These are phyloP conservation scores for Penicillium digitatum DNA, from an alignment of 2,329 filamentous ascomycete genomes.

Conservation along the genomic window DNA sequence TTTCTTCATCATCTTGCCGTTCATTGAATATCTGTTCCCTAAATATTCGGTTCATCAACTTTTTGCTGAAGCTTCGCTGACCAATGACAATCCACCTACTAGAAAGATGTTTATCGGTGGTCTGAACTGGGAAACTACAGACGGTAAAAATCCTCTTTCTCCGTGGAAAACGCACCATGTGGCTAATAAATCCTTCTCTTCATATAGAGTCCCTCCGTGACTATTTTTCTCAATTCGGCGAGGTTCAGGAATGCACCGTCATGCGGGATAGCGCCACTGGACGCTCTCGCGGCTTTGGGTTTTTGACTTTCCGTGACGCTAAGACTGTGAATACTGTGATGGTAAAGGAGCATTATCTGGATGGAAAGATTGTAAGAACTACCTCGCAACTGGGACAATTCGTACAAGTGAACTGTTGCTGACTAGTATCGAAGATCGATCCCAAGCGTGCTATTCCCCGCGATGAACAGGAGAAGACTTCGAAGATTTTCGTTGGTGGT, in stretches of 20 bases:
- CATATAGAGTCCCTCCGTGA: conserved; percentile 82
- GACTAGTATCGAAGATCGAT: conserved; percentile 66
- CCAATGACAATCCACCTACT: conserved; percentile 32
- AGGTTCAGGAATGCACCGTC: conserved; percentile 97
- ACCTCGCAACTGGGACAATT: conserved; percentile 1
- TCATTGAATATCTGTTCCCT: too few relatives aligned
- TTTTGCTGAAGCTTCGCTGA: neutral
- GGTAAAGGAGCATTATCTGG: conserved; percentile 98
- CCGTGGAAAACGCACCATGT: neutral
- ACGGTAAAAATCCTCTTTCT: conserved; percentile 63
- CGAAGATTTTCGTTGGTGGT: conserved; percentile 97
- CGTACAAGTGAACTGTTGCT: conserved; percentile 16
- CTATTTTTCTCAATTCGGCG: conserved; percentile 96
- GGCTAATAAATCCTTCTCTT: neutral
- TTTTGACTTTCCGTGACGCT: conserved; percentile 94
- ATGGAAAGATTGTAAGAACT: conserved; percentile 87
- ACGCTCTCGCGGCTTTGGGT: conserved; percentile 91
- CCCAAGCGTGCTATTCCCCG: conserved; percentile 95
- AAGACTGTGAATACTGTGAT: conserved; percentile 99
- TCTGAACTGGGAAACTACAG: conserved; percentile 97
- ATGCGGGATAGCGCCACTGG: conserved; percentile 96
- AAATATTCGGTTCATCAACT: neutral
- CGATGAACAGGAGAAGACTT: conserved; percentile 96
- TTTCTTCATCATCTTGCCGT: neutral
- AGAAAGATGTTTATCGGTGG: conserved; percentile 99